phyloP scores from a whole-genome alignment of 176 grass and related monocot species.

The Miscanthus lutarioriparius region DNA sequence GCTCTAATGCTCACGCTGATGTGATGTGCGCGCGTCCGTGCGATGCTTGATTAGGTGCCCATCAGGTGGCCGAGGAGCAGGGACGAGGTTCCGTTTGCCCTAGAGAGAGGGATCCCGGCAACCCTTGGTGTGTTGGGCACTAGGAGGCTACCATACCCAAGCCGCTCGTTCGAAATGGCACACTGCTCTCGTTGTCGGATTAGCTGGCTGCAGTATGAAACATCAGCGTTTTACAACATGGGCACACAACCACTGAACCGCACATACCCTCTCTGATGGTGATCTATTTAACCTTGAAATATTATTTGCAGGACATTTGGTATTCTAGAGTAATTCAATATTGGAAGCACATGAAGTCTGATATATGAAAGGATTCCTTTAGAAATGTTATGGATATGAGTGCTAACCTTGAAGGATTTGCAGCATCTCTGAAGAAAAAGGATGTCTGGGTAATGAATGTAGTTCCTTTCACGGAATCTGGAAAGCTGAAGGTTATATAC shows the following conservation, averaged over 20 bases:
- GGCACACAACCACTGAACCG: too few species aligned
- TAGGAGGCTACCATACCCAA: slow-evolving; percentile 67
- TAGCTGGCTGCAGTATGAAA: slow-evolving; percentile 57
- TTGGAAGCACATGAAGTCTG: slow-evolving; percentile 69
- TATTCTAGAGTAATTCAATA: slow-evolving; percentile 57
- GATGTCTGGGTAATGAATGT: too few species aligned
- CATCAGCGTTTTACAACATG: not conserved
- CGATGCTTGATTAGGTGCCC: slow-evolving; percentile 35
- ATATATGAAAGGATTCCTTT: slow-evolving; percentile 59
- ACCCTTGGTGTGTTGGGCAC: slow-evolving; percentile 70
- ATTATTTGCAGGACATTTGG: slow-evolving; percentile 61
- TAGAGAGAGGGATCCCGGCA: slow-evolving; percentile 71
- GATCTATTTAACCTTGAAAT: slow-evolving; percentile 4
- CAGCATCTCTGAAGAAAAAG: too few species aligned
- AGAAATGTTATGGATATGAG: slow-evolving; percentile 40
- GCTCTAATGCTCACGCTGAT: too few species aligned
- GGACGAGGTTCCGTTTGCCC: slow-evolving; percentile 79
- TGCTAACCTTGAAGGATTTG: too few species aligned
- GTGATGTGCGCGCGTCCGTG: not conserved
- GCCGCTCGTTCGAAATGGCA: slow-evolving; percentile 61
- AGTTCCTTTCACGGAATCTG: too few species aligned
- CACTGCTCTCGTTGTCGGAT: slow-evolving; percentile 80
- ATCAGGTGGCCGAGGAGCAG: slow-evolving; percentile 75
- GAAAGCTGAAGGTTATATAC: slow-evolving; percentile 67
- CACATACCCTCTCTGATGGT: not conserved